These are phyloP conservation scores for Triticum turgidum DNA, from an alignment of 176 grass and related monocot genomes.

Conservation along the genomic window DNA sequence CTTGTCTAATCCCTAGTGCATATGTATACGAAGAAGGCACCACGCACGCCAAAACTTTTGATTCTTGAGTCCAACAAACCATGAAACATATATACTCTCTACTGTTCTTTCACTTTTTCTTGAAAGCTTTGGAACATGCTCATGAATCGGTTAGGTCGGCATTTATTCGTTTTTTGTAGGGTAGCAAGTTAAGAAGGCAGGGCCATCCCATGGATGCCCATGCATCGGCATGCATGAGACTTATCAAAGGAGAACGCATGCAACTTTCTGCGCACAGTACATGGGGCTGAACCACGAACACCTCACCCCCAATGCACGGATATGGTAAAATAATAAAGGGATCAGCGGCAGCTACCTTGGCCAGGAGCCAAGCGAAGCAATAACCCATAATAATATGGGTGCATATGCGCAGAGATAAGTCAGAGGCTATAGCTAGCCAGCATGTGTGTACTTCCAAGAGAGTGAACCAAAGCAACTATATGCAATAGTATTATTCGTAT, in stretches of 20 bases:
- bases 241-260: neutral
- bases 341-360: slow-evolving; percentile 24
- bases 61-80: slow-evolving; percentile 7
- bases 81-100: slow-evolving; percentile 17
- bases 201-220: neutral
- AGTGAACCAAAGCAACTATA: neutral
- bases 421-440: neutral
- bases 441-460: neutral
- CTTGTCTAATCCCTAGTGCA: neutral
- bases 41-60: neutral
- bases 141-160: slow-evolving; percentile 45
- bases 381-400: neutral
- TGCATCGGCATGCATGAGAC: neutral
- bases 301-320: slow-evolving; percentile 28
- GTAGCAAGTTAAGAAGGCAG: slow-evolving; percentile 31
- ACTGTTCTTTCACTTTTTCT: neutral
- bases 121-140: slow-evolving; percentile 20
- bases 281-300: neutral
- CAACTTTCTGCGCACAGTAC: neutral
- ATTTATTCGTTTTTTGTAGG: slow-evolving; percentile 44
- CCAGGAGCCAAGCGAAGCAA: slow-evolving; percentile 14
- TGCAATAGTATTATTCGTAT: neutral
- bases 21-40: neutral
- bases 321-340: slow-evolving; percentile 39
- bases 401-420: slow-evolving; percentile 1